phyloP scores from a whole-genome alignment of 176 grass and related monocot species.

The Puya raimondii region DNA sequence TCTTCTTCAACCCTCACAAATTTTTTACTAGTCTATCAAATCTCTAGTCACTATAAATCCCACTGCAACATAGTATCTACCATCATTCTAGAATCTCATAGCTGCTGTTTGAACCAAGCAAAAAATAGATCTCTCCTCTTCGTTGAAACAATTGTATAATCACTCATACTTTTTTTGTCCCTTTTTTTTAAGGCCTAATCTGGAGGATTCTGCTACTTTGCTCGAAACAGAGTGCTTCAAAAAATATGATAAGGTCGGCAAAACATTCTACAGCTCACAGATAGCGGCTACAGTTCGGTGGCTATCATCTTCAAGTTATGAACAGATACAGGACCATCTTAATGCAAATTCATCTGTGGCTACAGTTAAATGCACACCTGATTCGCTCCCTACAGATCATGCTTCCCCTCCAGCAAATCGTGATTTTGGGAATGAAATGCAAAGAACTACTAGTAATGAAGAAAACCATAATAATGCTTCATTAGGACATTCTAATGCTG shows the following conservation, averaged over 20 bases:
- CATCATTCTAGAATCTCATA: no score
- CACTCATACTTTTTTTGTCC: neutral
- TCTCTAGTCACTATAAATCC: no score
- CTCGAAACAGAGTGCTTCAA: slow-evolving; percentile 81
- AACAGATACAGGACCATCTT: slow-evolving; percentile 61
- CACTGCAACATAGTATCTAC: no score
- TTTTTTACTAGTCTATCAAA: no score
- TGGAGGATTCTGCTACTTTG: slow-evolving; percentile 41
- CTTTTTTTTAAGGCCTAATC: slow-evolving; percentile 30
- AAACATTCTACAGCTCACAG: slow-evolving; percentile 89
- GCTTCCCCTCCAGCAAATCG: slow-evolving; percentile 10
- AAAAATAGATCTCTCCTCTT: neutral
- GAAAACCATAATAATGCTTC: slow-evolving; percentile 1
- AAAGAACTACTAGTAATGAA: slow-evolving; percentile 8
- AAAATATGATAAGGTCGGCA: slow-evolving; percentile 77
- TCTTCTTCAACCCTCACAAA: no score
- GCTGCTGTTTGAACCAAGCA: no score
- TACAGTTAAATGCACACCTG: slow-evolving; percentile 7
- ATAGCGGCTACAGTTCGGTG: slow-evolving; percentile 78
- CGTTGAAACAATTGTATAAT: neutral
- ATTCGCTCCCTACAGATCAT: slow-evolving; percentile 3
- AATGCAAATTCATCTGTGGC: neutral
- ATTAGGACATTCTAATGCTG: slow-evolving; percentile 6
- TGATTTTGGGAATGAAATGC: neutral
- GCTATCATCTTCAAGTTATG: slow-evolving; percentile 46